A percentile compares a stretch with the other conserved stretches of the same genome.
phyloP scores from a whole-genome alignment of 768 basidiomycete species.

The Phylloporus sp. region DNA sequence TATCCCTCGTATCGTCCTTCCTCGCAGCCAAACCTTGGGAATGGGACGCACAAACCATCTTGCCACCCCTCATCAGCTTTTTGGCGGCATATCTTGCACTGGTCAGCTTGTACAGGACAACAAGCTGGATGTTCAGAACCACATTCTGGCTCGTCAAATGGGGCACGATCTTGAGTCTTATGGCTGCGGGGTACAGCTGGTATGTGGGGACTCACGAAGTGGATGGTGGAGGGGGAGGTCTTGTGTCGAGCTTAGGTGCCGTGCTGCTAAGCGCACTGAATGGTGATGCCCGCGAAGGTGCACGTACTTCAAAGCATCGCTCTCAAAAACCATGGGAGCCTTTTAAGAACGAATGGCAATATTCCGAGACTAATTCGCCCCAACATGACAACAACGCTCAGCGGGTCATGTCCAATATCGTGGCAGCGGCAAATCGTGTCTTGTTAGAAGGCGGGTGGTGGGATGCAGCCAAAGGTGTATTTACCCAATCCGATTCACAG shows the following conservation, averaged over 20 bases:
- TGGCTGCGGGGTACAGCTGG: constrained; percentile 57
- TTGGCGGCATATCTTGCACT: constrained; percentile 73
- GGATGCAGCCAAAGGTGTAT: constrained; percentile 31
- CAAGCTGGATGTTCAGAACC: constrained; percentile 67
- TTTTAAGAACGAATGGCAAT: constrained; percentile 61
- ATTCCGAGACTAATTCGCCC: constrained; percentile 25
- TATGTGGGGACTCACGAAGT: constrained; percentile 41
- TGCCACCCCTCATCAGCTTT: constrained; percentile 73
- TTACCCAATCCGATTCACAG: constrained; percentile 15
- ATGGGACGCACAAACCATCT: constrained; percentile 63
- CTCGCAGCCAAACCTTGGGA: constrained; percentile 48
- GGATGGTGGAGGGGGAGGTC: constrained; percentile 29
- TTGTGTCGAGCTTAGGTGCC: constrained; percentile 39
- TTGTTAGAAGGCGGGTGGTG: constrained; percentile 38
- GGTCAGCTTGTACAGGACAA: constrained; percentile 74
- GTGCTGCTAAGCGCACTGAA: constrained; percentile 43
- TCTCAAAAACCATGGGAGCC: constrained; percentile 66
- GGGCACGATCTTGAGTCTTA: constrained; percentile 55
- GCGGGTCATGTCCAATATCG: constrained; percentile 45
- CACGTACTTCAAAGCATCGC: constrained; percentile 21
- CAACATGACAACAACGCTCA: constrained; percentile 37
- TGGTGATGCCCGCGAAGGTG: constrained; percentile 31
- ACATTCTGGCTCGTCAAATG: constrained; percentile 73
- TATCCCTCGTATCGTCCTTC: constrained; percentile 46
- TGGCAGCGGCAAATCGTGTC: constrained; percentile 30